A percentile compares a stretch with the other conserved stretches of the same genome.
phyloP scores from a whole-genome alignment of 2,329 filamentous ascomycete genomes.

The Colletotrichum filicis region DNA sequence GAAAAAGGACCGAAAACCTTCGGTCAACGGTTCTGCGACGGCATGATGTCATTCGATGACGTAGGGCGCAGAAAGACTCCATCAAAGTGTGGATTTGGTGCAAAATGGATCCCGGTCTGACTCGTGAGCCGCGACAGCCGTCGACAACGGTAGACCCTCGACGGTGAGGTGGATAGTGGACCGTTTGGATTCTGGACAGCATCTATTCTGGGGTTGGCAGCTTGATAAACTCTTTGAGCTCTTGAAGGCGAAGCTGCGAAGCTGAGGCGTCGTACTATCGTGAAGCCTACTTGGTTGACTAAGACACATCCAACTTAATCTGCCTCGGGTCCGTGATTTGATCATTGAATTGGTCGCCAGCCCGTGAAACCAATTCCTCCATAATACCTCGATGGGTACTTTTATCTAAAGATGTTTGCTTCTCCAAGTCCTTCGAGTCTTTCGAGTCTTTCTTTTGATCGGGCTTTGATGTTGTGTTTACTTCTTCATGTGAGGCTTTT shows the following conservation, averaged over 20 bases:
- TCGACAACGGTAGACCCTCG: neutral
- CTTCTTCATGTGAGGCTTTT: neutral
- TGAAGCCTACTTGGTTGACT: neutral
- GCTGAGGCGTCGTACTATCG: neutral
- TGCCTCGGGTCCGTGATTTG: neutral
- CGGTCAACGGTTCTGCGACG: conserved; percentile 10
- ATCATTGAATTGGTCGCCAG: neutral
- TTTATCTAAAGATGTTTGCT: no score
- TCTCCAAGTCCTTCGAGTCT: neutral
- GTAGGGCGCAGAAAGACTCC: neutral
- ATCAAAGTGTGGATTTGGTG: neutral
- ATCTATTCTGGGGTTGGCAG: neutral
- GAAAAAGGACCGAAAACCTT: conserved; percentile 17
- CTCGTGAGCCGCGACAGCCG: conserved; percentile 17
- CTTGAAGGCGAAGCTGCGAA: no score
- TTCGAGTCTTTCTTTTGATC: neutral
- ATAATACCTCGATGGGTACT: no score
- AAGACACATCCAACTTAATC: neutral
- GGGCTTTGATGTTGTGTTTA: accelerated
- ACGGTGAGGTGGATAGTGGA: neutral
- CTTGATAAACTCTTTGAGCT: no score
- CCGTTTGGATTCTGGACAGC: neutral
- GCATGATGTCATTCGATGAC: conserved; percentile 31
- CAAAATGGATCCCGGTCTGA: conserved; percentile 1
- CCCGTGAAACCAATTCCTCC: neutral